Conservation (phyloP, 2,329 filamentous ascomycete species). For the Nothopassalora personata region DNA sequence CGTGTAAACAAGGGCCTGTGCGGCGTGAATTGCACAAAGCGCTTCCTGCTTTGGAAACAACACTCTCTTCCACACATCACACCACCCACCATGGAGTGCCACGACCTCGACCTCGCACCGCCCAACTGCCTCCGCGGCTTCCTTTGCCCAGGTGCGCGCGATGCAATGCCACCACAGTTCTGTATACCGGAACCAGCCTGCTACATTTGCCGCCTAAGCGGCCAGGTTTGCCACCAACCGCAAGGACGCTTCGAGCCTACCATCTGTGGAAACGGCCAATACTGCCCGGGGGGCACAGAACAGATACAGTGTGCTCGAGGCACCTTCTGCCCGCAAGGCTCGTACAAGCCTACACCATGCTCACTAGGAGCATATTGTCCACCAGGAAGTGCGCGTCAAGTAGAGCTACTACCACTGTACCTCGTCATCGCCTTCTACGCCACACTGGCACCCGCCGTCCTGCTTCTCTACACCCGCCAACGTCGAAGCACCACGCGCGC, state of each 20-base stretch:
- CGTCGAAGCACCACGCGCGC: background rate
- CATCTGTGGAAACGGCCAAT: background rate
- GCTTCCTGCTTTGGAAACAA: too few species aligned
- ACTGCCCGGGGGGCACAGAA: background rate
- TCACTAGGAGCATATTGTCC: background rate
- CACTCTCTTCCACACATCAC: too few species aligned
- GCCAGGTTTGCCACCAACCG: background rate
- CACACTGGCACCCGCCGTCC: background rate
- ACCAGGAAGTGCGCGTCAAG: background rate
- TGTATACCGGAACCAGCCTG: background rate
- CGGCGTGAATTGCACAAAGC: too few species aligned
- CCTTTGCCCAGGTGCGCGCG: too few species aligned
- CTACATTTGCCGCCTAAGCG: background rate
- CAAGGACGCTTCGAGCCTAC: background rate
- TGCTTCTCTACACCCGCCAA: background rate
- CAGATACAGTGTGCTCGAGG: background rate
- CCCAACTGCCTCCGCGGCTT: too few species aligned
- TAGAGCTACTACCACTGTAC: background rate
- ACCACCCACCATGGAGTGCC: too few species aligned
- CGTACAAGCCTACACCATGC: background rate
- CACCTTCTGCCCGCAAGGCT: background rate
- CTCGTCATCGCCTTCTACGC: background rate
- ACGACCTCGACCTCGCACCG: too few species aligned
- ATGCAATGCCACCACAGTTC: background rate
- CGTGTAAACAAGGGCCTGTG: too few species aligned